Conservation (phyloP, 2,329 filamentous ascomycete species). For the Claviceps spartinae region DNA sequence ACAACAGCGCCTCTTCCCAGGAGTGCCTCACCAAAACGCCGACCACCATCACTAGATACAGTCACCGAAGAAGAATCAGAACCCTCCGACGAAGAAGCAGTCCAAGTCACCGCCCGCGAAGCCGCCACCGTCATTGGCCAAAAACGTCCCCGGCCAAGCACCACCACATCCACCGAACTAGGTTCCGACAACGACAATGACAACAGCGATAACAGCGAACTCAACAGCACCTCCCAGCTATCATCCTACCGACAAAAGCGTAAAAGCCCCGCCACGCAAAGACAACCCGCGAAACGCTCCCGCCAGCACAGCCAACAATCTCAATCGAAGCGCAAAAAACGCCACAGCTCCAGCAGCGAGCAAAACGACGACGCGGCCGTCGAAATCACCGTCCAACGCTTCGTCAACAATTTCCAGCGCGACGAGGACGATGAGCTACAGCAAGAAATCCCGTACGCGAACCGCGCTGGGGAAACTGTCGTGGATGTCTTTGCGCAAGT, state of each 20-base stretch:
- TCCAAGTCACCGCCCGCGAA: constrained; percentile 30
- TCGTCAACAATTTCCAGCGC: constrained; percentile 32
- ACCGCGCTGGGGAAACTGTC: constrained; percentile 42
- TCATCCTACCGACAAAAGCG: constrained; percentile 5
- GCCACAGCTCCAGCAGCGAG: constrained; percentile 12
- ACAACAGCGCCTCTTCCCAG: background rate
- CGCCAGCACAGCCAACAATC: constrained; percentile 5
- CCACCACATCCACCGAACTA: constrained; percentile 26
- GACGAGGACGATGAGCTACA: constrained; percentile 32
- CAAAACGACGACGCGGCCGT: constrained; percentile 21
- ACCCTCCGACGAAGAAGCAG: constrained; percentile 21
- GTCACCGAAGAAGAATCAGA: constrained; percentile 4
- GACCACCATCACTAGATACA: background rate
- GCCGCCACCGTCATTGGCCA: constrained; percentile 27
- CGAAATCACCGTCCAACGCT: constrained; percentile 47
- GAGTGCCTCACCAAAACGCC: background rate
- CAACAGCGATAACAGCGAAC: constrained; percentile 14
- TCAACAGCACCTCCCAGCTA: constrained; percentile 4
- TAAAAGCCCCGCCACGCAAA: constrained; percentile 30
- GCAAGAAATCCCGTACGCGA: constrained; percentile 38
- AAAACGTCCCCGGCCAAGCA: constrained; percentile 28
- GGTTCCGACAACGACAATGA: constrained; percentile 18
- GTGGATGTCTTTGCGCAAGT: constrained; percentile 49
- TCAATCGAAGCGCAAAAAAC: constrained; percentile 9
- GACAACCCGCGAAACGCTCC: constrained; percentile 16